Evolutionary conservation across 768 basidiomycete genomes (phyloP).

Genomic region (Hericium erinaceus): DNA sequence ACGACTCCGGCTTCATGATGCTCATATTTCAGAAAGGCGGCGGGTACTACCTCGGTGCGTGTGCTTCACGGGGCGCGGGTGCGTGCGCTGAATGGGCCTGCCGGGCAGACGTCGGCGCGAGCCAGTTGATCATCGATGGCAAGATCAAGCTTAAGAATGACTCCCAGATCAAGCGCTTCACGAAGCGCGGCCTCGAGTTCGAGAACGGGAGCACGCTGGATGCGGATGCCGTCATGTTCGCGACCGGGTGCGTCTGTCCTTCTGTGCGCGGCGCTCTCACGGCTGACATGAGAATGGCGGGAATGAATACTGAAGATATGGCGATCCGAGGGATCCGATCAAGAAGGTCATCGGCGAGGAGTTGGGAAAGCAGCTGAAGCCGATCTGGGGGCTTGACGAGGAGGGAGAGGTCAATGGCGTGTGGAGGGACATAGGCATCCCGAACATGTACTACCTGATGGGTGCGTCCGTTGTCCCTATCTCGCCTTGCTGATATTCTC

Average conservation of each 20-base stretch:
- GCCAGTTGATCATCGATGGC: constrained; percentile 33
- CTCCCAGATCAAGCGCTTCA: constrained; percentile 32
- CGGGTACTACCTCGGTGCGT: constrained; percentile 59
- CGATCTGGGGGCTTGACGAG: constrained; percentile 56
- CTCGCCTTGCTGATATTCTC: neutral
- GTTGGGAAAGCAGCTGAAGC: constrained; percentile 34
- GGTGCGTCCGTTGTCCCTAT: constrained; percentile 26
- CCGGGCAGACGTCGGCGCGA: constrained; percentile 29
- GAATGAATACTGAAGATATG: constrained; percentile 26
- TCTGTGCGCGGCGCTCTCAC: neutral
- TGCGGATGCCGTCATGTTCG: constrained; percentile 40
- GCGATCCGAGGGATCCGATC: constrained; percentile 32
- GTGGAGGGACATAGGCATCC: constrained; percentile 42
- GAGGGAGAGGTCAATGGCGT: constrained; percentile 52
- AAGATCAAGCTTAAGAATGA: constrained; percentile 41
- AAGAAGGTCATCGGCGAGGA: constrained; percentile 37
- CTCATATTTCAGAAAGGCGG: constrained; percentile 37
- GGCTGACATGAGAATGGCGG: neutral
- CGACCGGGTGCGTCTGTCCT: constrained; percentile 33
- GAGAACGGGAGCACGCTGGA: constrained; percentile 32
- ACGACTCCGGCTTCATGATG: constrained; percentile 39
- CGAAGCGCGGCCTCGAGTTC: constrained; percentile 30
- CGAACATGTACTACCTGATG: constrained; percentile 50
- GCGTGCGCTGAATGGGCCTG: neutral
- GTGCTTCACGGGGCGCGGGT: neutral